Percentiles rank a stretch among this genome's conserved stretches.
These are phyloP conservation scores for Chamaecrista fasciculata DNA, from an alignment of 306 rosid species.

Conservation along the genomic window DNA sequence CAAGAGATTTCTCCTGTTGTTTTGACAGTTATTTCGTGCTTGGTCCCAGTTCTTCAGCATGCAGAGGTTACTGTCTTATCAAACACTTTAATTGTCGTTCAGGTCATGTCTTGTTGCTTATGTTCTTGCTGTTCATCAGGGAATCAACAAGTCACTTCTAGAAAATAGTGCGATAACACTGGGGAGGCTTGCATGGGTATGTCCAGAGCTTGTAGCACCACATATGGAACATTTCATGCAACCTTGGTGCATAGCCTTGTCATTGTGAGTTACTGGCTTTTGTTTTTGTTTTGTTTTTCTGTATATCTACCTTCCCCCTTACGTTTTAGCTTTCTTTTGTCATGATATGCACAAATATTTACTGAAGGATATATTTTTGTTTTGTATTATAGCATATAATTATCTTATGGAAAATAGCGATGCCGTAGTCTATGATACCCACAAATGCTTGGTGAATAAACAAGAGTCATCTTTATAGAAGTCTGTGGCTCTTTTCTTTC, in stretches of 20 bases:
- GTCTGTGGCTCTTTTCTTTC: slow-evolving; percentile 4
- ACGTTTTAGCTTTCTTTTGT: not conserved
- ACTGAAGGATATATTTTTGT: not conserved
- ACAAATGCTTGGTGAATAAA: slow-evolving; percentile 3
- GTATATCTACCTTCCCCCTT: too few relatives aligned
- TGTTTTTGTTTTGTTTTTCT: not conserved
- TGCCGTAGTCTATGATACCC: not conserved
- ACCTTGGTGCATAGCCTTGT: slow-evolving; percentile 93
- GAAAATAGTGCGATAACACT: slow-evolving; percentile 97
- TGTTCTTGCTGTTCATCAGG: slow-evolving; percentile 50
- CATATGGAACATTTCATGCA: slow-evolving; percentile 99
- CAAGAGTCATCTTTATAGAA: not conserved
- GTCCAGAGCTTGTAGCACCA: slow-evolving; percentile 92
- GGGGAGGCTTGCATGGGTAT: slow-evolving; percentile 99
- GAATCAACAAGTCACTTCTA: slow-evolving; percentile 76
- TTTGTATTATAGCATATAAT: not conserved
- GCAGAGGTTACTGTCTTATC: slow-evolving; percentile 61
- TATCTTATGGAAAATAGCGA: not conserved
- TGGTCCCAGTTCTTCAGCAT: slow-evolving; percentile 90
- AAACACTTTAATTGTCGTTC: slow-evolving; percentile 12
- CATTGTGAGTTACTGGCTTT: slow-evolving; percentile 50
- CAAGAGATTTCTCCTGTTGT: slow-evolving; percentile 90
- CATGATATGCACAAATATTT: not conserved
- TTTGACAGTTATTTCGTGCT: slow-evolving; percentile 69
- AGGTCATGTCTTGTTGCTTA: slow-evolving; percentile 29